phyloP scores from a whole-genome alignment of 2,329 filamentous ascomycete genomes.

The Epichloe coenophiala region DNA sequence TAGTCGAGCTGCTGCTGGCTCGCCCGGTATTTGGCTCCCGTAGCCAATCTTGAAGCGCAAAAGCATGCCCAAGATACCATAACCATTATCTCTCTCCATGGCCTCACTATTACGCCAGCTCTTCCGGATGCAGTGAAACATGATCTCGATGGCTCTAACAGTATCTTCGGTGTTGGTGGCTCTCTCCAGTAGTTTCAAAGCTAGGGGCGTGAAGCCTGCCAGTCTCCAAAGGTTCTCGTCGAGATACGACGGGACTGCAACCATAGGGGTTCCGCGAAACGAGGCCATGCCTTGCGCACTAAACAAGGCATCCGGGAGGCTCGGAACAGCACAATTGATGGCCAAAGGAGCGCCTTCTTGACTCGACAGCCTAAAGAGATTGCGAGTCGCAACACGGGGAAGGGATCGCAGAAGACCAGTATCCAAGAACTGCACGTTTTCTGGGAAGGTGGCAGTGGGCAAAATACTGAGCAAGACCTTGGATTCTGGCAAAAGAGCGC shows the following conservation, averaged over 20 bases:
- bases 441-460: slow-evolving; percentile 65
- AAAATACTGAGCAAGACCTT: slow-evolving; percentile 75
- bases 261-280: slow-evolving; percentile 69
- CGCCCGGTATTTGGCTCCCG: slow-evolving; percentile 17
- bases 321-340: slow-evolving; percentile 78
- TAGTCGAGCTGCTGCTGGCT: slow-evolving; percentile 24
- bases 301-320: slow-evolving; percentile 77
- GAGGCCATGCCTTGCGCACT: slow-evolving; percentile 69
- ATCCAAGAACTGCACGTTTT: slow-evolving; percentile 68
- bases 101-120: slow-evolving; percentile 98
- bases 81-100: slow-evolving; percentile 93
- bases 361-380: slow-evolving; percentile 26
- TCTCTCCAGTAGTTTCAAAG: slow-evolving; percentile 71
- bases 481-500: slow-evolving; percentile 65
- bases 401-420: slow-evolving; percentile 62
- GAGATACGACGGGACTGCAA: slow-evolving; percentile 67
- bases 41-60: slow-evolving; percentile 70
- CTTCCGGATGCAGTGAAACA: slow-evolving; percentile 73
- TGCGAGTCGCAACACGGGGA: slow-evolving; percentile 57
- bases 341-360: slow-evolving; percentile 57
- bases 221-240: slow-evolving; percentile 90
- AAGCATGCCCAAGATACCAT: slow-evolving; percentile 73
- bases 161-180: slow-evolving; percentile 58
- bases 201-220: slow-evolving; percentile 78
- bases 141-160: slow-evolving; percentile 64